Conservation (phyloP, 73 alveolate species). For the Paramecium octaurelia region DNA sequence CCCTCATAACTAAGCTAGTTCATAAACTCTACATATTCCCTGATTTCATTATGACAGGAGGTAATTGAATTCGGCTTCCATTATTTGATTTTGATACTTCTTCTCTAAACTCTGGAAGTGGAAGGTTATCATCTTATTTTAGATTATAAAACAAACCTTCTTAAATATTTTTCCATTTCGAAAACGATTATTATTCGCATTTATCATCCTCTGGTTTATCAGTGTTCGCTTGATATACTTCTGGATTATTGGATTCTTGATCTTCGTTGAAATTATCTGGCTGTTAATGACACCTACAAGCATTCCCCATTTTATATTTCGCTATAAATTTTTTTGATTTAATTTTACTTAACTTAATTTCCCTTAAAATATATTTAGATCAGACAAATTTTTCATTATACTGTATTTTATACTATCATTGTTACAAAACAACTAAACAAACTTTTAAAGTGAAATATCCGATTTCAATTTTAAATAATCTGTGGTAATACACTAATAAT, state of each 20-base stretch:
- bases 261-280: not conserved
- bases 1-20: conserved; percentile 64
- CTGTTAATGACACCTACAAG: not conserved
- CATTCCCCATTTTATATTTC: not conserved
- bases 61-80: not conserved
- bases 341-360: not conserved
- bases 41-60: not conserved
- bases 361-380: not conserved
- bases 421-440: not conserved
- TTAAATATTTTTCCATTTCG: conserved; percentile 4
- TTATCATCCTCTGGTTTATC: not conserved
- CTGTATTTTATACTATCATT: not conserved
- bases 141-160: not conserved
- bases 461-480: not conserved
- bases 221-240: not conserved
- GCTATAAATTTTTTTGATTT: not conserved
- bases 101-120: conserved; percentile 12
- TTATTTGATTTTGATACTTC: not conserved
- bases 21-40: not conserved
- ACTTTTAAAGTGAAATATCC: not conserved
- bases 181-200: not conserved
- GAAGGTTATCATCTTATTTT: not conserved
- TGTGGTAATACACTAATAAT: no score
- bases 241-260: not conserved
- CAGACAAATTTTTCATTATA: not conserved